Evolutionary conservation across 345 rosid genomes (phyloP).

Genomic region (Citrus medica): DNA sequence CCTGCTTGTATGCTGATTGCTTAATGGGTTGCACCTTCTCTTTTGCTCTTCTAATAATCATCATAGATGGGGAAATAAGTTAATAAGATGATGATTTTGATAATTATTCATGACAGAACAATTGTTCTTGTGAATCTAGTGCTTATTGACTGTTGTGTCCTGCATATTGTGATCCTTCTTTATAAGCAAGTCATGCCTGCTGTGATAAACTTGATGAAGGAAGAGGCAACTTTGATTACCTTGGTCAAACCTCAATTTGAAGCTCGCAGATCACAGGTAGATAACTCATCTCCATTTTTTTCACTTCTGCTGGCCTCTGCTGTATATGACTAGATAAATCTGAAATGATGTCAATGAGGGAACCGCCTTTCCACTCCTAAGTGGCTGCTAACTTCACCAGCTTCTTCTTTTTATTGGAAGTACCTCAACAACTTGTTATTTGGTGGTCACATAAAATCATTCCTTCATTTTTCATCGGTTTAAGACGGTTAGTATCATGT

Average conservation of each 20-base stretch:
- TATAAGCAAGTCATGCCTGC: conserved; percentile 84
- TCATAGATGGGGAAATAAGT: background rate
- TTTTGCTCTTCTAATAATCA: too few relatives aligned
- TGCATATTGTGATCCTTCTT: background rate
- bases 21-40: too few relatives aligned
- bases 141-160: background rate
- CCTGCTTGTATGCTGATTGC: background rate
- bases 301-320: background rate
- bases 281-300: background rate
- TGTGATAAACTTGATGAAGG: conserved; percentile 78
- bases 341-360: background rate
- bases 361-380: background rate
- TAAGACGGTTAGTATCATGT: background rate
- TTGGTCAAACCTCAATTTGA: conserved; percentile 93
- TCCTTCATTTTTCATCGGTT: background rate
- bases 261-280: conserved; percentile 90
- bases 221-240: conserved; percentile 66
- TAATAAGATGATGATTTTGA: background rate
- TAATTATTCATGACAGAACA: background rate
- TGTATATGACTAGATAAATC: background rate
- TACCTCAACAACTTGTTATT: background rate
- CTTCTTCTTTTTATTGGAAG: background rate
- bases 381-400: background rate
- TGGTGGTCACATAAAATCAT: background rate
- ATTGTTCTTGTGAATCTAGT: background rate